Evolutionary conservation across 2,329 filamentous ascomycete genomes (phyloP), one percentile per base, ranked within the genome.

Genomic region (Colletotrichum gloeosporioides): DNA sequence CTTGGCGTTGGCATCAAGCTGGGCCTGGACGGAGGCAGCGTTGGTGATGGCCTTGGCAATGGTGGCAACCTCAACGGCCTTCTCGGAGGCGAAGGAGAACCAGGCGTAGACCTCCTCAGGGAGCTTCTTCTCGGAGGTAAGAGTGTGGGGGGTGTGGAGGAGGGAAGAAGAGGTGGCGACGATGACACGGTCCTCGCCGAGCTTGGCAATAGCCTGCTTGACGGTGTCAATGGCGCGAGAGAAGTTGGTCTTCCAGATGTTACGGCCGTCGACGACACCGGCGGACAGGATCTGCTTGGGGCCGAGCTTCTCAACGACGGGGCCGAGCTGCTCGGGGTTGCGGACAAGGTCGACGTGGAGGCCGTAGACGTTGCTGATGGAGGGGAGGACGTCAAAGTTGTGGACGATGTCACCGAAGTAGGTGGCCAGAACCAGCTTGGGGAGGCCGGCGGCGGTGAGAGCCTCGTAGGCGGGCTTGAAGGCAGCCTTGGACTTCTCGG

Each of bases 211-310:
- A 79, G 96, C 97, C 77, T 92, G 90, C 92, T 99, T 95, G 78
- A 97, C 94, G 79, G 90, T 92, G 90, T 97, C 96, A 80, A 99
- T 98, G 84, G 97, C 96, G 83, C 92, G 93, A 92, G 98, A 95
- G 90, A 98, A 94, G 93, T 99, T 98, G 89, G 96, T 98, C 95
- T 99, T 99, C 97, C 97, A 99, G 91, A 99, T 99, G 92, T 99
- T 99, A 84, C 97, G 96, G 83, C 97, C 97, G 83, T 99, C 96
- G 80, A 99, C 97, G 82, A 99, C 95, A 95, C 97, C 97, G 79
- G 93, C 94, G 80, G 97, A 99, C 80, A 99, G 93, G 81, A 96
- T 88, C 85, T 98, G 98, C 86, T 96, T 95, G 85, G 95, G 88
- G 86, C 95, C 96, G 79, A 99, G 93, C 83, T 96, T 93, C 83